Conservation (phyloP, 176 grass and related monocot genomes). For the Oryza longistaminata region DNA sequence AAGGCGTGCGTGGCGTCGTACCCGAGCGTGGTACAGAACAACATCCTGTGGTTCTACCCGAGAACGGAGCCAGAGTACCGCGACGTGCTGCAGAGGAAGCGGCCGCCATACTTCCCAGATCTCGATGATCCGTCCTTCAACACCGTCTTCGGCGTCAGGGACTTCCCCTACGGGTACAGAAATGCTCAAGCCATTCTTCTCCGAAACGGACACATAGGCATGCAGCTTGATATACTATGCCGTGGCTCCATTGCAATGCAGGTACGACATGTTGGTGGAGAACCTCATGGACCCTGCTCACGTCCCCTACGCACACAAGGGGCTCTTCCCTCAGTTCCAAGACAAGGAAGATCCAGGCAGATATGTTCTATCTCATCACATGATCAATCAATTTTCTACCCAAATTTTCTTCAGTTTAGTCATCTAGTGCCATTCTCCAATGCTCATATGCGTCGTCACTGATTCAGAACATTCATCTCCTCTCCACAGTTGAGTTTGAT, state of each 20-base stretch:
- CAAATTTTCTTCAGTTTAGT: neutral
- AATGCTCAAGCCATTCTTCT: neutral
- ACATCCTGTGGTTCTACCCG: constrained; percentile 74
- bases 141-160: constrained; percentile 53
- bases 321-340: constrained; percentile 47
- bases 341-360: constrained; percentile 63
- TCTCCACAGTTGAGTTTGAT: constrained; percentile 73
- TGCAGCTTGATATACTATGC: too few species aligned
- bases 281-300: constrained; percentile 93
- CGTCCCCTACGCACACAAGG: constrained; percentile 78
- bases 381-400: neutral
- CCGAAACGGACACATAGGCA: too few species aligned
- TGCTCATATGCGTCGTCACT: neutral
- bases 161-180: constrained; percentile 72
- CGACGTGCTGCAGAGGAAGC: constrained; percentile 56
- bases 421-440: too few species aligned
- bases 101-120: constrained; percentile 54
- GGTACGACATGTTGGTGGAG: constrained; percentile 78
- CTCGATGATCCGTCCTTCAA: constrained; percentile 66
- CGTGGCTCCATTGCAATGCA: constrained; percentile 2
- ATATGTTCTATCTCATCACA: constrained; percentile 49
- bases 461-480: neutral
- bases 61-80: constrained; percentile 51
- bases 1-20: constrained; percentile 80
- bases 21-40: constrained; percentile 78